Evolutionary conservation across 352 stramenopile species (phyloP).

Genomic region (Phytophthora brassicae): DNA sequence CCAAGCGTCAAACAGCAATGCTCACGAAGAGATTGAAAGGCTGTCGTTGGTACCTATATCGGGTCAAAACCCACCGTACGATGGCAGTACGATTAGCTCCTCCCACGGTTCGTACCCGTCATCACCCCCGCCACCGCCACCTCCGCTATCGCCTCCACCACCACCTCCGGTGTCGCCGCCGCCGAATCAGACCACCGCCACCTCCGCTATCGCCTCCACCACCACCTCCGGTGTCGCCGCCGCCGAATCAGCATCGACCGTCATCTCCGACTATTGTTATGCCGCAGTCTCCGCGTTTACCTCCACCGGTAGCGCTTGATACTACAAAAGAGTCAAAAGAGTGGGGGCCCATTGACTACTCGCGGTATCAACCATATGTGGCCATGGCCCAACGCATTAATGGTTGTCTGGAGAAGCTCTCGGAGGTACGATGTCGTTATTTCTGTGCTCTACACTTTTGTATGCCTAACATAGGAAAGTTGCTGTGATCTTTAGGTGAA

Average conservation of each 20-base stretch:
- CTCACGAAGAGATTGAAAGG: slow-evolving; percentile 16
- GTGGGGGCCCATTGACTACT: slow-evolving; percentile 67
- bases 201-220: slow-evolving; percentile 51
- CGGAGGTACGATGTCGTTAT: slow-evolving; percentile 46
- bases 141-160: slow-evolving; percentile 50
- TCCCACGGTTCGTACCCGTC: slow-evolving; percentile 21
- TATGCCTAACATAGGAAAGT: slow-evolving; percentile 11
- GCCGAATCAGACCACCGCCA: slow-evolving; percentile 15
- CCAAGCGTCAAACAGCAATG: neutral
- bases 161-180: slow-evolving; percentile 35
- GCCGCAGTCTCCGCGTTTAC: slow-evolving; percentile 33
- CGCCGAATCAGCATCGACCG: slow-evolving; percentile 20
- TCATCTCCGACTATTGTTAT: slow-evolving; percentile 48
- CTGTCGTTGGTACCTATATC: slow-evolving; percentile 11
- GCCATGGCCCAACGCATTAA: slow-evolving; percentile 79
- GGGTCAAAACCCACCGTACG: slow-evolving; percentile 5
- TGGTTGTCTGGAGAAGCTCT: slow-evolving; percentile 70
- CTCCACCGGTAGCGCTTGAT: slow-evolving; percentile 21
- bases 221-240: slow-evolving; percentile 33
- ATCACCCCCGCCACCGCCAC: slow-evolving; percentile 42
- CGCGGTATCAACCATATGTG: slow-evolving; percentile 66
- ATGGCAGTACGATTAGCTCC: slow-evolving; percentile 10
- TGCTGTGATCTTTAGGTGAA: slow-evolving; percentile 48
- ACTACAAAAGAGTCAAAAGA: slow-evolving; percentile 11
- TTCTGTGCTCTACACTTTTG: neutral